A percentile compares a stretch with the other conserved stretches of the same genome.
Evolutionary conservation across 768 basidiomycete genomes (phyloP).

Genomic region (Ramaria rubella): DNA sequence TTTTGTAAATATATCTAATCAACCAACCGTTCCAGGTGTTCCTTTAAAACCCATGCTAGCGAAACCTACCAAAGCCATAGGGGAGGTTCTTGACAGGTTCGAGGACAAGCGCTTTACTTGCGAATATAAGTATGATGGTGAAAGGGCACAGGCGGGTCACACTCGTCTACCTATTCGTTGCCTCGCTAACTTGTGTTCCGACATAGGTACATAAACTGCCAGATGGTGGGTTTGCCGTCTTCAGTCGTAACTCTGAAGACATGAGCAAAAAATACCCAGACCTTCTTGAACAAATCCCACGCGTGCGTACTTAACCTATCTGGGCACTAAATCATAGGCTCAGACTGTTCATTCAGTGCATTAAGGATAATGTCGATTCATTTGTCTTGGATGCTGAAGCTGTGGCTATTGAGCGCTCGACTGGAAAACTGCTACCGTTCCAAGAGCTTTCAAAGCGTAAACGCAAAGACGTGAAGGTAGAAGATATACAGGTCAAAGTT

Average conservation of each 20-base stretch:
- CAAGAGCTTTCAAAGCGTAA: slow-evolving; percentile 93
- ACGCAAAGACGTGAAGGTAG: slow-evolving; percentile 95
- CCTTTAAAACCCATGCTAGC: slow-evolving; percentile 99
- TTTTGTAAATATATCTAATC: background rate
- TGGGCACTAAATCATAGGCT: background rate
- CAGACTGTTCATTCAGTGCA: slow-evolving; percentile 48
- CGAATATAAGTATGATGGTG: slow-evolving; percentile 99
- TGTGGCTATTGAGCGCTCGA: slow-evolving; percentile 85
- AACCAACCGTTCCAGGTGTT: slow-evolving; percentile 36
- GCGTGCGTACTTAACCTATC: slow-evolving; percentile 37
- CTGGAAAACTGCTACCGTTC: slow-evolving; percentile 90
- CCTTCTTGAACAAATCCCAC: slow-evolving; percentile 87
- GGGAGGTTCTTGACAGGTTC: slow-evolving; percentile 94
- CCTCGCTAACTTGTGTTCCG: background rate
- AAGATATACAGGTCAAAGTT: slow-evolving; percentile 95
- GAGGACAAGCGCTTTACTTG: slow-evolving; percentile 95
- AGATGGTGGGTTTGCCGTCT: slow-evolving; percentile 81
- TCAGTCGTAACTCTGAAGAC: slow-evolving; percentile 96
- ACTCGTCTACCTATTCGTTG: background rate
- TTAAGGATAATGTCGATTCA: slow-evolving; percentile 74
- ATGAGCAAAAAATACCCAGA: slow-evolving; percentile 99
- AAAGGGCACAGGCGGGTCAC: slow-evolving; percentile 75
- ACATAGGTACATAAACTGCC: slow-evolving; percentile 75
- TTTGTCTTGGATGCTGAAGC: slow-evolving; percentile 97
- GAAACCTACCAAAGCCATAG: slow-evolving; percentile 97